These are phyloP conservation scores for Xylaria intraflava DNA, from an alignment of 495 filamentous ascomycete genomes.

Conservation along the genomic window DNA sequence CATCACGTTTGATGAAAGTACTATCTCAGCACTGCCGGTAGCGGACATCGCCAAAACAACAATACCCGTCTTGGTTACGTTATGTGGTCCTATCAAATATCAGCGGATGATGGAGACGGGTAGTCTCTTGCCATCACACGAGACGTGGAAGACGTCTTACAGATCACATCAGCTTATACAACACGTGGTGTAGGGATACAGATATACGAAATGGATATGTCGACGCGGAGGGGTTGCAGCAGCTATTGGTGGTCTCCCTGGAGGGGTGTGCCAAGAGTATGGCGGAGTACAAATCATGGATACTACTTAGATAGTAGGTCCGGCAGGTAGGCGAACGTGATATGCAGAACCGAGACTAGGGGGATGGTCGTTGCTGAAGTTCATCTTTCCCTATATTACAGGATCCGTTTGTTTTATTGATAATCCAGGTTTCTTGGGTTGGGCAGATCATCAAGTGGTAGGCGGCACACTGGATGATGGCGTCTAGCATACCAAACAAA, in stretches of 20 bases:
- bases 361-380: too few species aligned
- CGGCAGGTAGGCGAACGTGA: too few species aligned
- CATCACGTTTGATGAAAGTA: background rate
- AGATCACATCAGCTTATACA: background rate
- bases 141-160: background rate
- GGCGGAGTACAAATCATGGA: background rate
- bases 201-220: background rate
- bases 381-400: too few species aligned
- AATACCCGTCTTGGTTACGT: background rate
- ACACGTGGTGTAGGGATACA: background rate
- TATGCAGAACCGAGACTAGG: too few species aligned
- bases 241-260: background rate
- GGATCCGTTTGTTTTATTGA: too few species aligned
- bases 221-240: slow-evolving; percentile 1
- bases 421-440: too few species aligned
- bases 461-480: too few species aligned
- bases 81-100: background rate
- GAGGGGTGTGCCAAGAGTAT: background rate
- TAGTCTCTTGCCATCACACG: background rate
- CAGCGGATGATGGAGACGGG: background rate
- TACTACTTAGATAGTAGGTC: too few species aligned
- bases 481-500: too few species aligned
- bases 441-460: too few species aligned
- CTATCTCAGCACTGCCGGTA: background rate
- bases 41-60: background rate